These are phyloP conservation scores for Rhododendron ovatum DNA, from an alignment of 148 eudicot genomes.

Conservation along the genomic window DNA sequence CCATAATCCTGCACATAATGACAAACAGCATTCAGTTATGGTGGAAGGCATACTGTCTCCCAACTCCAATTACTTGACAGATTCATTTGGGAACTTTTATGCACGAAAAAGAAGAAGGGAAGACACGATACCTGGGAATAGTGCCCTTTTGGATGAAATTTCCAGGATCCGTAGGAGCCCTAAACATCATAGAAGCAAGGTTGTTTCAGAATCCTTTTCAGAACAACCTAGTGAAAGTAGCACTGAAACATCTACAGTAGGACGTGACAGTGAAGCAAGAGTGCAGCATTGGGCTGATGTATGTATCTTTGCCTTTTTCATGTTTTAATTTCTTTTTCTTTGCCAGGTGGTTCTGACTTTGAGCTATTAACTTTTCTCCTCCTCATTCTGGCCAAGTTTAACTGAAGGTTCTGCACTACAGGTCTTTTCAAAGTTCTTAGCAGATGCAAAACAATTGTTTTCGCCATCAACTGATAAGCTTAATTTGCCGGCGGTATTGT, in stretches of 20 bases:
- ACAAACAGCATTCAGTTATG: conserved; percentile 13
- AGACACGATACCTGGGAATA: conserved; percentile 28
- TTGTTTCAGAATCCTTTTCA: conserved; percentile 17
- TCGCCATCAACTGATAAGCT: conserved; percentile 43
- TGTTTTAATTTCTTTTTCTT: conserved; percentile 1
- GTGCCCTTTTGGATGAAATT: conserved; percentile 28
- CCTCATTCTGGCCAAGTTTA: conserved; percentile 12
- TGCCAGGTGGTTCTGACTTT: conserved; percentile 1
- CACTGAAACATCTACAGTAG: conserved; percentile 18
- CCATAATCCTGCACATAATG: conserved; percentile 13
- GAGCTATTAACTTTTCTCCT: background rate
- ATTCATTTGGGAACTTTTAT: conserved; percentile 22
- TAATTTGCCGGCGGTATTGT: conserved; percentile 43
- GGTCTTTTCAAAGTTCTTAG: conserved; percentile 49
- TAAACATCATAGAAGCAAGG: conserved; percentile 36
- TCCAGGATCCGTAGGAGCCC: conserved; percentile 24
- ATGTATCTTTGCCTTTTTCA: conserved; percentile 25
- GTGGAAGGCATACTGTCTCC: conserved; percentile 27
- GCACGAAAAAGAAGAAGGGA: conserved; percentile 45
- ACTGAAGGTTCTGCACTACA: conserved; percentile 26
- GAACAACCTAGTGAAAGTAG: conserved; percentile 14
- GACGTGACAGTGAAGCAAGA: conserved; percentile 22
- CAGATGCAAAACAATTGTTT: conserved; percentile 33
- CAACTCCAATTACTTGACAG: conserved; percentile 20
- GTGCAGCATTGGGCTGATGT: conserved; percentile 51